Evolutionary conservation across 2,329 filamentous ascomycete species (phyloP).

Genomic region (Pseudofabraea citricarpa): DNA sequence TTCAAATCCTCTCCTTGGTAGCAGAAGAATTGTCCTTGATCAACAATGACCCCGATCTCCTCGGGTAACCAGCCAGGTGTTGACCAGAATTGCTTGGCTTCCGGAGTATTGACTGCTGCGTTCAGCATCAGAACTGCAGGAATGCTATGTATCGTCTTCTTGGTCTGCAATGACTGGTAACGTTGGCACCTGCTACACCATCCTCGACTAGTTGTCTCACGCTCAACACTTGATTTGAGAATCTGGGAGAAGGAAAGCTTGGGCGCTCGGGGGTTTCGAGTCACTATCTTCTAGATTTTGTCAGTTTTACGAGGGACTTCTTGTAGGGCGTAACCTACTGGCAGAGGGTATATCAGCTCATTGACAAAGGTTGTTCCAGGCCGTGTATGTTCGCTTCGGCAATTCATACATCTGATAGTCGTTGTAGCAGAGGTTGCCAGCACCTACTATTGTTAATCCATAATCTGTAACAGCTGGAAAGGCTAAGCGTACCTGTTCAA

Average conservation of each 20-base stretch:
- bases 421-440: constrained; percentile 68
- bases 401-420: constrained; percentile 79
- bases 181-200: constrained; percentile 91
- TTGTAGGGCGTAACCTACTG: constrained; percentile 13
- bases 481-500: constrained; percentile 58
- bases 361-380: constrained; percentile 77
- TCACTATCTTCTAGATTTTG: constrained; percentile 38
- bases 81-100: constrained; percentile 79
- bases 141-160: constrained; percentile 77
- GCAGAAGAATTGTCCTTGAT: constrained; percentile 88
- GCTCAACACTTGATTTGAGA: constrained; percentile 86
- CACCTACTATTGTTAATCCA: constrained; percentile 33
- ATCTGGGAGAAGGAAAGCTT: constrained; percentile 79
- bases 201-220: constrained; percentile 81
- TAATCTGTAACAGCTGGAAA: background rate
- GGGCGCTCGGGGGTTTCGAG: constrained; percentile 44
- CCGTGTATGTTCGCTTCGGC: constrained; percentile 78
- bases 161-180: constrained; percentile 82
- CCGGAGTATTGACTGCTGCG: constrained; percentile 65
- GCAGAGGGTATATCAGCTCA: constrained; percentile 74
- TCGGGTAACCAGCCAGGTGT: constrained; percentile 88
- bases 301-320: constrained; percentile 14
- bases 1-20: constrained; percentile 90
- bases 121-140: constrained; percentile 89
- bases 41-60: constrained; percentile 88